Percentiles rank a stretch among this genome's conserved stretches.
Conservation (phyloP, 2,329 filamentous ascomycete species). For the Scedosporium aurantiacum region DNA sequence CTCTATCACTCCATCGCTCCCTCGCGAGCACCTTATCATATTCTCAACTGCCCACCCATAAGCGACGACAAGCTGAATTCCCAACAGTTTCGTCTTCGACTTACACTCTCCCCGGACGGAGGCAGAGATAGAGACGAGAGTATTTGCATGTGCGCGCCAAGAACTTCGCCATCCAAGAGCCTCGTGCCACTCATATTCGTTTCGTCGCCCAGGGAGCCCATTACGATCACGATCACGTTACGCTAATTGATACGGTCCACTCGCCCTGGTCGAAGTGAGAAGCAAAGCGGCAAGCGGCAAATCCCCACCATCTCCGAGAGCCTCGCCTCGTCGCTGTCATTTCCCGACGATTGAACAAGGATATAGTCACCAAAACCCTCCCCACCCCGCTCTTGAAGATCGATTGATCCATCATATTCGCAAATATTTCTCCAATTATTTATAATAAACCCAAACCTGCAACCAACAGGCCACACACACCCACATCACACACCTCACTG, state of each 20-base stretch:
- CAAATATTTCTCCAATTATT: not conserved
- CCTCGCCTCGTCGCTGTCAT: not conserved
- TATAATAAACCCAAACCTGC: not conserved
- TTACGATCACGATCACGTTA: not conserved
- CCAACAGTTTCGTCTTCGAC: not conserved
- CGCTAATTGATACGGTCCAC: not conserved
- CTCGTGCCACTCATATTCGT: not conserved
- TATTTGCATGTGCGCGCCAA: not conserved
- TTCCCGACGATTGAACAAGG: not conserved
- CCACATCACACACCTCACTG: not conserved
- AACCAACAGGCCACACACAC: not conserved
- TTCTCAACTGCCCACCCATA: not conserved
- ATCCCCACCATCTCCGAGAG: not conserved
- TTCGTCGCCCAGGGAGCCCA: not conserved
- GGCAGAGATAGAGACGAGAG: no score
- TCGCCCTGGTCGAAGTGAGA: not conserved
- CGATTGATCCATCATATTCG: not conserved
- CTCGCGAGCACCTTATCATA: not conserved
- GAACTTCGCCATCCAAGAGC: not conserved
- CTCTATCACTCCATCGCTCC: not conserved
- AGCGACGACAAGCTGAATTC: not conserved
- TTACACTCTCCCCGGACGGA: not conserved
- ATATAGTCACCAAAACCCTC: not conserved
- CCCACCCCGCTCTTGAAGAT: not conserved
- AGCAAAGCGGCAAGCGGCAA: not conserved